Conservation (phyloP, 225 moss, liverwort and hornwort genomes). For the Climacium dendroides region DNA sequence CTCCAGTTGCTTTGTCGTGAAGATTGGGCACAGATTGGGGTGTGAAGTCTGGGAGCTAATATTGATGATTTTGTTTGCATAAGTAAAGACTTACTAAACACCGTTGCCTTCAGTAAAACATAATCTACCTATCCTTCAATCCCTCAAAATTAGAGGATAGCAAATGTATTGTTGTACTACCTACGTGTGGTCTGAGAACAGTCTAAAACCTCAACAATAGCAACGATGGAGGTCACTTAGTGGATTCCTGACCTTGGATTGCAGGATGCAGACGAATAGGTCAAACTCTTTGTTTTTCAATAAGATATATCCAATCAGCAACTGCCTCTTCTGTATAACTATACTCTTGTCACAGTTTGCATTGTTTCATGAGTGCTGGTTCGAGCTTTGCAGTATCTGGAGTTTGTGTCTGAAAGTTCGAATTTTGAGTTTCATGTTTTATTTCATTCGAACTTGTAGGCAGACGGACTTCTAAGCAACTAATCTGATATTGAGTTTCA, state of each 20-base stretch:
- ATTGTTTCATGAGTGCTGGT: not conserved
- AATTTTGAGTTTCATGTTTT: too few relatives aligned
- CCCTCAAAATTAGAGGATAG: not conserved
- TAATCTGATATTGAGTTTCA: not conserved
- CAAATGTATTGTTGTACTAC: not conserved
- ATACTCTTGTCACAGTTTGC: not conserved
- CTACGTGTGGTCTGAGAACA: not conserved
- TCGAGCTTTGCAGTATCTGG: not conserved
- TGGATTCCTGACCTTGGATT: not conserved
- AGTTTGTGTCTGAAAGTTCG: not conserved
- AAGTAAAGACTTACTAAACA: not conserved
- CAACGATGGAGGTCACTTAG: not conserved
- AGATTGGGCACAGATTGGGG: not conserved
- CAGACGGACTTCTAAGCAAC: too few relatives aligned
- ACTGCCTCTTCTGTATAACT: not conserved
- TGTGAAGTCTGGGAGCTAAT: not conserved
- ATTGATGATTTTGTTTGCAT: not conserved
- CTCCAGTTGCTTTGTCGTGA: slow-evolving; percentile 9
- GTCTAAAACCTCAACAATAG: not conserved
- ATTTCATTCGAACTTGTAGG: too few relatives aligned
- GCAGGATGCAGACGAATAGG: not conserved
- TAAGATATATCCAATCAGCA: not conserved
- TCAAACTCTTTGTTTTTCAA: not conserved
- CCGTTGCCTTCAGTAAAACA: not conserved
- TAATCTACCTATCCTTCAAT: not conserved